Evolutionary conservation across 2,329 filamentous ascomycete species (phyloP).

Genomic region (Talaromyces sp.): DNA sequence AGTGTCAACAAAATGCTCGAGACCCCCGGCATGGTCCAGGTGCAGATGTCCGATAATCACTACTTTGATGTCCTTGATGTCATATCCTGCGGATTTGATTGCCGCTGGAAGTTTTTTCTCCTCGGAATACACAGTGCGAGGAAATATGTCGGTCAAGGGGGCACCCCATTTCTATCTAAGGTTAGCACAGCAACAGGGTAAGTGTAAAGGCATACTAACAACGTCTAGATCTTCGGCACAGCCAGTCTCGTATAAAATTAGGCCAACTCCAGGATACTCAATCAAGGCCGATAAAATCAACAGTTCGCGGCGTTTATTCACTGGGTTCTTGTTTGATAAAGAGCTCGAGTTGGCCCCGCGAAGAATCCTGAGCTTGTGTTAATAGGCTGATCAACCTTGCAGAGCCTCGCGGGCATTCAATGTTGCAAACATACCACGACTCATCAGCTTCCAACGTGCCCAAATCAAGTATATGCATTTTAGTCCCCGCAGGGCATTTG

Average conservation of each 20-base stretch:
- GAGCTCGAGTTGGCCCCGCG: conserved; percentile 36
- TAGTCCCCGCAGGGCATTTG: conserved; percentile 40
- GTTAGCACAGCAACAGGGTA: neutral
- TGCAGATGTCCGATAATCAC: conserved; percentile 45
- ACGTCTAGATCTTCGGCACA: conserved; percentile 37
- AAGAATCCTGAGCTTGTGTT: conserved; percentile 22
- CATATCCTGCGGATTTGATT: conserved; percentile 33
- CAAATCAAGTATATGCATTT: conserved; percentile 42
- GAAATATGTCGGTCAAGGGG: conserved; percentile 34
- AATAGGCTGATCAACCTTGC: neutral
- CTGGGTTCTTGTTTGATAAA: conserved; percentile 14
- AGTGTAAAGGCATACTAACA: conserved; percentile 16
- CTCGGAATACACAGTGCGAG: conserved; percentile 27
- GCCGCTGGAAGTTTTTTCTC: conserved; percentile 31
- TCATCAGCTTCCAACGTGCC: conserved; percentile 44
- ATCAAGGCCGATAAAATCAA: conserved; percentile 40
- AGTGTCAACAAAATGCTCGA: conserved; percentile 40
- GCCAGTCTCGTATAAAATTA: conserved; percentile 44
- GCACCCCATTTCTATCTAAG: conserved; percentile 27
- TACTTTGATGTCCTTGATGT: conserved; percentile 42
- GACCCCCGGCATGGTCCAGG: conserved; percentile 44
- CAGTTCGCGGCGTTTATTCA: conserved; percentile 38
- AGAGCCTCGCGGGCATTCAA: neutral
- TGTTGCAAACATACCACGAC: conserved; percentile 27
- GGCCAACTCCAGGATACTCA: conserved; percentile 38